phyloP scores from a whole-genome alignment of 768 basidiomycete genomes.

The Dacryopinax primogenitus region DNA sequence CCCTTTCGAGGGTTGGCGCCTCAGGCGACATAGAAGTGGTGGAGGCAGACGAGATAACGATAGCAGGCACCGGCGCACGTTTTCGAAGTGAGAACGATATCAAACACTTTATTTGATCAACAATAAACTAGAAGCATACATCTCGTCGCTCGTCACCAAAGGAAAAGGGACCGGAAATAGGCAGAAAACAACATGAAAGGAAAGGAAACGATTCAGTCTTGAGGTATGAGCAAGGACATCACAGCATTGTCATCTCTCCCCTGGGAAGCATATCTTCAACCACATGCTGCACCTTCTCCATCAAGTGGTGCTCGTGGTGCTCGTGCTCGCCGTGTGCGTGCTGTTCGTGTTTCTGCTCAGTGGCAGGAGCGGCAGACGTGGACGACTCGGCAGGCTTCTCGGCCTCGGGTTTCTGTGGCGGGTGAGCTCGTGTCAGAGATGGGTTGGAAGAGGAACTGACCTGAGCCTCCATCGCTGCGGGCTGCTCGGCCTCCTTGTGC shows the following conservation, averaged over 20 bases:
- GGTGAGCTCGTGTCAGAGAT: not conserved
- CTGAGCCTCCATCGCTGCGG: not conserved
- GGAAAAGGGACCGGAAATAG: not conserved
- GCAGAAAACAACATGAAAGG: not conserved
- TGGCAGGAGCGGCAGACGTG: not conserved
- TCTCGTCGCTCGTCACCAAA: not conserved
- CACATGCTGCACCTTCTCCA: not conserved
- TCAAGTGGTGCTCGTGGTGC: constrained; percentile 5
- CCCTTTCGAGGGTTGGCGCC: not conserved
- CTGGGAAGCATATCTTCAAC: not conserved
- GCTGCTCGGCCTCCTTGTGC: not conserved
- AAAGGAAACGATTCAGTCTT: not conserved
- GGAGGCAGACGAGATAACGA: too few relatives aligned
- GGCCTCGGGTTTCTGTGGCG: not conserved
- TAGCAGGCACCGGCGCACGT: too few relatives aligned
- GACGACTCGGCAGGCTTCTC: not conserved
- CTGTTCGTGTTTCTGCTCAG: not conserved
- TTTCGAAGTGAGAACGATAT: too few relatives aligned
- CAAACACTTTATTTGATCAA: too few relatives aligned
- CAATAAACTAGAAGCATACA: not conserved
- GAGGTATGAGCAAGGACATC: not conserved
- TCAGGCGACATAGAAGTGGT: not conserved
- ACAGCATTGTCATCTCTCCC: not conserved
- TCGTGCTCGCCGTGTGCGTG: not conserved
- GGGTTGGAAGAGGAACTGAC: not conserved